Percentiles rank a stretch among this genome's conserved stretches.
Conservation (phyloP, 2,329 filamentous ascomycete species). For the Cryphonectria japonica region DNA sequence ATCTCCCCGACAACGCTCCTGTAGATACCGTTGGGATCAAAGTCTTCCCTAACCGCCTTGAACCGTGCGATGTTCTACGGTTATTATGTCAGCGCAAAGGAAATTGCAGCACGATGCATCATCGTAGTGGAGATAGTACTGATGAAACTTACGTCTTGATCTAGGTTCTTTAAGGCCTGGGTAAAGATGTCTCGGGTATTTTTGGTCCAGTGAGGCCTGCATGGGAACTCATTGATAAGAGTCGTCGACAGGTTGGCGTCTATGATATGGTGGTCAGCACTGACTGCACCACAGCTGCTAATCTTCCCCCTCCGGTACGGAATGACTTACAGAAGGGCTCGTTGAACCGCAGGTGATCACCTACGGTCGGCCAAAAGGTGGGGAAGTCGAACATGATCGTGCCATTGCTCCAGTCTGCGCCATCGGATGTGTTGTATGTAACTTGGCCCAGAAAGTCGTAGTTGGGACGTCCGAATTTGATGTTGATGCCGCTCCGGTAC, state of each 20-base stretch:
- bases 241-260: constrained; percentile 50
- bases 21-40: constrained; percentile 52
- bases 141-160: constrained; percentile 43
- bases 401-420: constrained; percentile 53
- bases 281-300: too few relatives aligned
- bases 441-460: constrained; percentile 54
- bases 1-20: constrained; percentile 54
- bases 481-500: constrained; percentile 50
- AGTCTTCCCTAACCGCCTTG: constrained; percentile 51
- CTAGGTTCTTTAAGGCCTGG: constrained; percentile 50
- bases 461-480: constrained; percentile 55
- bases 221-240: constrained; percentile 54
- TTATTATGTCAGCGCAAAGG: not conserved
- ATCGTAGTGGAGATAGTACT: too few relatives aligned
- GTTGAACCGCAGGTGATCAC: constrained; percentile 52
- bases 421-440: constrained; percentile 51
- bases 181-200: constrained; percentile 53
- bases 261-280: constrained; percentile 27
- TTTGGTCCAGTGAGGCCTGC: constrained; percentile 58
- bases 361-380: constrained; percentile 48
- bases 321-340: constrained; percentile 50
- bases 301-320: constrained; percentile 9
- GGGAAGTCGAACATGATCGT: constrained; percentile 60
- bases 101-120: not conserved
- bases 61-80: constrained; percentile 48